Conservation (phyloP, 2,329 filamentous ascomycete species). For the Pseudocercospora eumusae region DNA sequence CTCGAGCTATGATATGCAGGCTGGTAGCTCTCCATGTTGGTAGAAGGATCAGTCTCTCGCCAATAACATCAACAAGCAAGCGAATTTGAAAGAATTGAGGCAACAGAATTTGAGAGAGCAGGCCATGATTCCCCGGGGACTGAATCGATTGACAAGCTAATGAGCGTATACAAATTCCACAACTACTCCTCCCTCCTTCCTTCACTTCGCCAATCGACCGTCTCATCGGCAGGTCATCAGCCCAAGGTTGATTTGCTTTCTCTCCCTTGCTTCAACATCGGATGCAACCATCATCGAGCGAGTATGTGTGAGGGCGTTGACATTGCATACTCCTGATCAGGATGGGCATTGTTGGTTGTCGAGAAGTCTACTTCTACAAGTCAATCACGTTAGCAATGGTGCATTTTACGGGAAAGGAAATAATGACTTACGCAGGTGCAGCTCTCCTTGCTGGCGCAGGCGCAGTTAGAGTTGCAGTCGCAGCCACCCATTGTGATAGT, state of each 20-base stretch:
- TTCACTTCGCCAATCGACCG: conserved; percentile 9
- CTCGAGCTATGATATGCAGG: background rate
- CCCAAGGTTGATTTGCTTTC: conserved; percentile 6
- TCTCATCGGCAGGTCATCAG: conserved; percentile 4
- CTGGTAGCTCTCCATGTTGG: background rate
- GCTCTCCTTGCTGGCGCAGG: conserved; percentile 32
- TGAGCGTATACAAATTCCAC: conserved; percentile 22
- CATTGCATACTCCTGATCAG: conserved; percentile 20
- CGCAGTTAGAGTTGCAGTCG: conserved; percentile 37
- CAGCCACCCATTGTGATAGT: conserved; percentile 39
- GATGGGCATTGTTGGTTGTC: conserved; percentile 15
- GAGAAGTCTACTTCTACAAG: conserved; percentile 20
- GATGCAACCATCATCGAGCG: conserved; percentile 22
- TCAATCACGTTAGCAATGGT: background rate
- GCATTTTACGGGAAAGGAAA: background rate
- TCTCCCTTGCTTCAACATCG: conserved; percentile 11
- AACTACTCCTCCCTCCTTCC: conserved; percentile 13
- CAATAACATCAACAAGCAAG: background rate
- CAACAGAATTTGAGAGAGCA: background rate
- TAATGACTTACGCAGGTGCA: conserved; percentile 38
- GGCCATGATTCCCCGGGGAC: conserved; percentile 17
- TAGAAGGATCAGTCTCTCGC: background rate
- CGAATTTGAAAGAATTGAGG: background rate
- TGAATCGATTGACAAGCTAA: conserved; percentile 25
- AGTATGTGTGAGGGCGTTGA: conserved; percentile 21